Evolutionary conservation across 768 basidiomycete genomes (phyloP).

Genomic region (Tricholoma saponaceum): DNA sequence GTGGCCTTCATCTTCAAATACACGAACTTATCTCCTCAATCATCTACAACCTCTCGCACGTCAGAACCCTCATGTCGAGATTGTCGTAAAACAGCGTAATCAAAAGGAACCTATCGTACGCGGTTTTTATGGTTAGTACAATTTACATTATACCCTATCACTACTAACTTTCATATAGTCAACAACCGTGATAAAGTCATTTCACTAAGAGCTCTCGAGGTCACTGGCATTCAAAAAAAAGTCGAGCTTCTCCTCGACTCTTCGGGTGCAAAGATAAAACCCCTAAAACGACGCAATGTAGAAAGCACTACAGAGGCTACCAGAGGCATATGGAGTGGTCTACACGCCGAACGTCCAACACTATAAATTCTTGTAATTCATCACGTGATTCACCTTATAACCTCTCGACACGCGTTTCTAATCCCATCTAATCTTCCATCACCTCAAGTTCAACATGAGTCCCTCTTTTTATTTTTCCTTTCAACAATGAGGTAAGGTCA

Average conservation of each 20-base stretch:
- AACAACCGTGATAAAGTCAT: constrained; percentile 90
- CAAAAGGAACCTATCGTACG: constrained; percentile 76
- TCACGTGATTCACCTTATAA: constrained; percentile 25
- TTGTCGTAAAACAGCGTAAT: constrained; percentile 75
- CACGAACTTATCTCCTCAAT: constrained; percentile 65
- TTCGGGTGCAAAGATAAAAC: constrained; percentile 81
- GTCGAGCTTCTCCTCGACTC: constrained; percentile 81
- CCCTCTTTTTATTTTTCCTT: constrained; percentile 10
- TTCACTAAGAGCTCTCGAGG: constrained; percentile 70
- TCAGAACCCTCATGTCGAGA: constrained; percentile 77
- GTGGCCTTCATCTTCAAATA: constrained; percentile 70
- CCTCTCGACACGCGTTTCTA: constrained; percentile 8
- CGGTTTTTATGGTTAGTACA: constrained; percentile 70
- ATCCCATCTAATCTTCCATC: constrained; percentile 2
- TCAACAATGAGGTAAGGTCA: no score
- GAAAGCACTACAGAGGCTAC: constrained; percentile 77
- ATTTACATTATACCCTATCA: constrained; percentile 2
- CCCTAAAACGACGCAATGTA: constrained; percentile 71
- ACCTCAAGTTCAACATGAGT: constrained; percentile 14
- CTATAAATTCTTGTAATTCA: constrained; percentile 27
- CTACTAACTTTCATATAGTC: constrained; percentile 31
- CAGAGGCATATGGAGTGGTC: constrained; percentile 87
- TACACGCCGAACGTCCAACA: constrained; percentile 70
- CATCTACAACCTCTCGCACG: constrained; percentile 62
- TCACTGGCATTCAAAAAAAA: constrained; percentile 71